Percentiles rank a stretch among this genome's conserved stretches.
phyloP scores from a whole-genome alignment of 208 protist species.

The Leishmania guyanensis region DNA sequence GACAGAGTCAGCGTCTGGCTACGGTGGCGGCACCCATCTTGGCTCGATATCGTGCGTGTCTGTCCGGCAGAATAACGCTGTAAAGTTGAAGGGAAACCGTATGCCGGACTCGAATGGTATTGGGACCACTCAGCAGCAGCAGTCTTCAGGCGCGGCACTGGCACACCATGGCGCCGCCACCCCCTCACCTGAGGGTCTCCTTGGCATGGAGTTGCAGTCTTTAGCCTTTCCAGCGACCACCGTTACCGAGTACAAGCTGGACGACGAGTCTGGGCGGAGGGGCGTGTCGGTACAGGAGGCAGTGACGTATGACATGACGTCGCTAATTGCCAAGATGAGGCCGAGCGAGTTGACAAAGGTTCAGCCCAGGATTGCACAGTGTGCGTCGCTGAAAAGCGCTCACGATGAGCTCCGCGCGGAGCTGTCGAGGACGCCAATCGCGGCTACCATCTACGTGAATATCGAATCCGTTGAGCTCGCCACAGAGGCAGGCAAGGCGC shows the following conservation, averaged over 20 bases:
- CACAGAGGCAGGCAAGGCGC: slow-evolving; percentile 26
- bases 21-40: neutral
- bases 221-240: slow-evolving; percentile 60
- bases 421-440: slow-evolving; percentile 43
- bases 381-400: slow-evolving; percentile 54
- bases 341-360: slow-evolving; percentile 57
- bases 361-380: slow-evolving; percentile 73
- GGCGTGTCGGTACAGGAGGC: slow-evolving; percentile 30
- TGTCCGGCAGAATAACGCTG: neutral
- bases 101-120: slow-evolving; percentile 17
- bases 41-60: slow-evolving; percentile 1
- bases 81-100: slow-evolving; percentile 35
- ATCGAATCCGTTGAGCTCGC: slow-evolving; percentile 64
- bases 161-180: neutral
- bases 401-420: slow-evolving; percentile 69
- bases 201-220: slow-evolving; percentile 79
- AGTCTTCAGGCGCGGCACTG: neutral
- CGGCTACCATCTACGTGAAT: slow-evolving; percentile 72
- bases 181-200: slow-evolving; percentile 31
- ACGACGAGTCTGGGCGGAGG: slow-evolving; percentile 18
- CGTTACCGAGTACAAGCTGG: slow-evolving; percentile 44
- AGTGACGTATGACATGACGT: slow-evolving; percentile 72
- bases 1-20: neutral
- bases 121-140: neutral
- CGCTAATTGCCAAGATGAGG: slow-evolving; percentile 67